Evolutionary conservation across 2,329 filamentous ascomycete genomes (phyloP).

Genomic region (Colletotrichum cuscutae): DNA sequence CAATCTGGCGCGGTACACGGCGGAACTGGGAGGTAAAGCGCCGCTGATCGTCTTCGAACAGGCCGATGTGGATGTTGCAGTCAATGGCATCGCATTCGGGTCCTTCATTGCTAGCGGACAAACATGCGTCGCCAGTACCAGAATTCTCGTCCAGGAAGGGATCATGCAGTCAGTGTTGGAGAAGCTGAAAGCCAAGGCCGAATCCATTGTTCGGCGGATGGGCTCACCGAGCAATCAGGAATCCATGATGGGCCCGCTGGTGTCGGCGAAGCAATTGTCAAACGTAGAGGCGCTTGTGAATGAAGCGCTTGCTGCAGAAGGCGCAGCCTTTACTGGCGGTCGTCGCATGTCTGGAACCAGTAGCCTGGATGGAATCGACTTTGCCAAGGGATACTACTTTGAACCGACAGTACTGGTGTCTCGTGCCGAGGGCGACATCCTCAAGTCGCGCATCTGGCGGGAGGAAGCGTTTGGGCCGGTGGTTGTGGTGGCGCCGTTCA

Average conservation of each 20-base stretch:
- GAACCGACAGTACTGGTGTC: slow-evolving; percentile 77
- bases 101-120: slow-evolving; percentile 66
- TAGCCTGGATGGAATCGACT: slow-evolving; percentile 59
- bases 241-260: slow-evolving; percentile 73
- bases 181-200: slow-evolving; percentile 71
- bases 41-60: slow-evolving; percentile 75
- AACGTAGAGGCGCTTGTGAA: slow-evolving; percentile 74
- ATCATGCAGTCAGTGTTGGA: slow-evolving; percentile 74
- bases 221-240: slow-evolving; percentile 65
- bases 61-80: slow-evolving; percentile 72
- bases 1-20: slow-evolving; percentile 76
- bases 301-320: slow-evolving; percentile 67
- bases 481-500: slow-evolving; percentile 79
- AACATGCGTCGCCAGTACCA: slow-evolving; percentile 75
- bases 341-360: slow-evolving; percentile 58
- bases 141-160: slow-evolving; percentile 77
- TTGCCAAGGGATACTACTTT: slow-evolving; percentile 77
- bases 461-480: slow-evolving; percentile 89
- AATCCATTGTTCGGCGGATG: slow-evolving; percentile 63
- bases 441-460: slow-evolving; percentile 77
- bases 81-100: slow-evolving; percentile 74
- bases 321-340: slow-evolving; percentile 56
- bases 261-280: slow-evolving; percentile 70
- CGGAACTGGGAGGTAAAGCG: slow-evolving; percentile 78
- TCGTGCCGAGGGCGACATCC: slow-evolving; percentile 67